Evolutionary conservation across 2,329 filamentous ascomycete genomes (phyloP).

Genomic region (Didymosphaeria variabile): DNA sequence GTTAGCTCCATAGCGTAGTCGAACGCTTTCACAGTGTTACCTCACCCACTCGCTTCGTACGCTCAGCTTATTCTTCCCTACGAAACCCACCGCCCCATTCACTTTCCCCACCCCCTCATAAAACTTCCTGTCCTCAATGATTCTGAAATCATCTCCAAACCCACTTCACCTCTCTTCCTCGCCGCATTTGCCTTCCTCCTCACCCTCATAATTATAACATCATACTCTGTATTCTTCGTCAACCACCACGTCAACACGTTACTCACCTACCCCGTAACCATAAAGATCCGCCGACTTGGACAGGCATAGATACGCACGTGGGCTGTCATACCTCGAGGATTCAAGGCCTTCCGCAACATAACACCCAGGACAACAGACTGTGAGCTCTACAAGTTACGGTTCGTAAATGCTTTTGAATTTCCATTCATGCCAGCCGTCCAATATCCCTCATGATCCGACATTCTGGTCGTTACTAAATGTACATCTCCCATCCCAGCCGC

Average conservation of each 20-base stretch:
- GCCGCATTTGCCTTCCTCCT: constrained; percentile 28
- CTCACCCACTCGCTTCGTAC: background rate
- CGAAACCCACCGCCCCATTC: constrained; percentile 1
- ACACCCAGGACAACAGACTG: too few relatives aligned
- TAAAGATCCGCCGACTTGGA: constrained; percentile 50
- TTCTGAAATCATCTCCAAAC: constrained; percentile 27
- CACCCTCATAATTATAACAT: constrained; percentile 46
- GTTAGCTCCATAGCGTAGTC: too few relatives aligned
- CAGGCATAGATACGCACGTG: constrained; percentile 49
- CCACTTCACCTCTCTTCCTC: constrained; percentile 25
- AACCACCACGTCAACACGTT: constrained; percentile 56
- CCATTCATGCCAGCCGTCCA: background rate
- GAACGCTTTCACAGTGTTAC: background rate
- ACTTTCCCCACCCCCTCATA: constrained; percentile 20
- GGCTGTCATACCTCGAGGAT: too few relatives aligned
- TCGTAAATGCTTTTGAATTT: background rate
- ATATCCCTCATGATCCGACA: background rate
- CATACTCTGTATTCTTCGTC: constrained; percentile 53
- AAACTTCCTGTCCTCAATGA: constrained; percentile 30
- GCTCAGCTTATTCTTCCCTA: background rate
- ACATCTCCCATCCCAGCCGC: background rate
- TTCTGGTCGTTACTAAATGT: background rate
- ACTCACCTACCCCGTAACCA: constrained; percentile 48
- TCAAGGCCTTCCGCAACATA: too few relatives aligned
- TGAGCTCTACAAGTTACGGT: too few relatives aligned